Conservation (phyloP, 768 basidiomycete species). For the Tricholoma sp. region DNA sequence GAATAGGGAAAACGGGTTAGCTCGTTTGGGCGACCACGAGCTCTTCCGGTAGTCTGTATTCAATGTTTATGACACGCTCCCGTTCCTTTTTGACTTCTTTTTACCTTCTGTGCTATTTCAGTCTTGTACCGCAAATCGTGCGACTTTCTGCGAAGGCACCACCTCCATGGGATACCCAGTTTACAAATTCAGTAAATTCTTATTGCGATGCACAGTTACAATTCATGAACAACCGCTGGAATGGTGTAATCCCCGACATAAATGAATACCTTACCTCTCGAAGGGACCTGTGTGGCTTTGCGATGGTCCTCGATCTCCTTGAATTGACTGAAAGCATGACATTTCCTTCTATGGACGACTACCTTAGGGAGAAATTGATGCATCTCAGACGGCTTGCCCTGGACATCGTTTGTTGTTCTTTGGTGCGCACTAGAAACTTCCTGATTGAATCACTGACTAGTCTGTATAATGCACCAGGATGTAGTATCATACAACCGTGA, state of each 20-base stretch:
- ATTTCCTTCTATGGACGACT: slow-evolving; percentile 26
- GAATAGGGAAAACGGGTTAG: slow-evolving; percentile 9
- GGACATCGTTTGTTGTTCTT: slow-evolving; percentile 49
- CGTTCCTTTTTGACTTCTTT: slow-evolving; percentile 5
- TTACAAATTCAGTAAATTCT: slow-evolving; percentile 29
- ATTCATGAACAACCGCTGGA: slow-evolving; percentile 19
- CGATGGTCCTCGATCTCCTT: slow-evolving; percentile 47
- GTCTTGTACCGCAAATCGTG: slow-evolving; percentile 34
- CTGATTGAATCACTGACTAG: slow-evolving; percentile 1
- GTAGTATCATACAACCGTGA: slow-evolving; percentile 50
- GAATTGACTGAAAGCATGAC: slow-evolving; percentile 45
- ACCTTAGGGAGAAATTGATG: slow-evolving; percentile 21
- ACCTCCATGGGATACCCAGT: slow-evolving; percentile 36
- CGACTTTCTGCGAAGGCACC: slow-evolving; percentile 29
- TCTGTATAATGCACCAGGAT: slow-evolving; percentile 35
- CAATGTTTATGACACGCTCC: slow-evolving; percentile 6
- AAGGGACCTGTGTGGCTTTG: slow-evolving; percentile 43
- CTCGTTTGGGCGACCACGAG: slow-evolving; percentile 17
- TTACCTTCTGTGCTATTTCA: slow-evolving; percentile 13
- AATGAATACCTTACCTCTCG: slow-evolving; percentile 43
- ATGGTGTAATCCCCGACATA: slow-evolving; percentile 31
- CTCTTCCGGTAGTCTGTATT: slow-evolving; percentile 32
- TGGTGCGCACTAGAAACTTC: slow-evolving; percentile 32
- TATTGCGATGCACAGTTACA: slow-evolving; percentile 31
- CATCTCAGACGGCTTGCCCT: slow-evolving; percentile 36